A percentile compares a stretch with the other conserved stretches of the same genome.
These are phyloP conservation scores for Flaveria bidentis DNA, from an alignment of 129 eudicot genomes.

Conservation along the genomic window DNA sequence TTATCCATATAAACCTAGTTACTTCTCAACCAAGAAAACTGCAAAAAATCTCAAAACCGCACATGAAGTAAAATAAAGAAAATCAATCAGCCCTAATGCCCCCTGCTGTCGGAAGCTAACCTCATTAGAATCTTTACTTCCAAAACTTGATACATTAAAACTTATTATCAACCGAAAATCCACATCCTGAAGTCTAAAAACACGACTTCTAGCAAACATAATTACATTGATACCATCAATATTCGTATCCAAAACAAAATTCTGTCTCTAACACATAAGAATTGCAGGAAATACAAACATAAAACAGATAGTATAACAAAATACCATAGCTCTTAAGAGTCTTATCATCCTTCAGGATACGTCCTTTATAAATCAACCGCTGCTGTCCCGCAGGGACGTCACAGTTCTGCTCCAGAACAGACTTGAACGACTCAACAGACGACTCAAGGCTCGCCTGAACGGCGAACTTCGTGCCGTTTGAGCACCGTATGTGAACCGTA, in stretches of 20 bases:
- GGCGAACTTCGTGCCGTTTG: conserved; percentile 50
- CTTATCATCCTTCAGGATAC: conserved; percentile 63
- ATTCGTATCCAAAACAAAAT: not conserved
- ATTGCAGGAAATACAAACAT: not conserved
- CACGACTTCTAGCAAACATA: not conserved
- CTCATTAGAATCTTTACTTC: not conserved
- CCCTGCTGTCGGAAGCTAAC: too few relatives aligned
- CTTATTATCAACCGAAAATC: not conserved
- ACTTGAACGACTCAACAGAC: conserved; percentile 54
- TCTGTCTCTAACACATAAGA: not conserved
- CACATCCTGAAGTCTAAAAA: not conserved
- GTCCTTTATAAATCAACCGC: conserved; percentile 68
- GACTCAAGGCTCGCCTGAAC: conserved; percentile 43
- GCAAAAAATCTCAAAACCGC: too few relatives aligned
- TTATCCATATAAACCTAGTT: too few relatives aligned
- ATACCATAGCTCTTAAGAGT: conserved; percentile 65
- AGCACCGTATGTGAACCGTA: conserved; percentile 45
- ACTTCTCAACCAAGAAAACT: too few relatives aligned
- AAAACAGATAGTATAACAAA: not conserved
- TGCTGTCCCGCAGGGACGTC: conserved; percentile 54
- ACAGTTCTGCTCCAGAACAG: conserved; percentile 44
- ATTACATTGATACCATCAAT: conserved; percentile 10
- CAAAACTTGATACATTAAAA: not conserved
- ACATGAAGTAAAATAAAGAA: too few relatives aligned
- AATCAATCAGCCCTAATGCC: too few relatives aligned